Evolutionary conservation across 805 yeast genomes (phyloP), one percentile per base, ranked within the genome.

Genomic region (Yamadazyma olivae): DNA sequence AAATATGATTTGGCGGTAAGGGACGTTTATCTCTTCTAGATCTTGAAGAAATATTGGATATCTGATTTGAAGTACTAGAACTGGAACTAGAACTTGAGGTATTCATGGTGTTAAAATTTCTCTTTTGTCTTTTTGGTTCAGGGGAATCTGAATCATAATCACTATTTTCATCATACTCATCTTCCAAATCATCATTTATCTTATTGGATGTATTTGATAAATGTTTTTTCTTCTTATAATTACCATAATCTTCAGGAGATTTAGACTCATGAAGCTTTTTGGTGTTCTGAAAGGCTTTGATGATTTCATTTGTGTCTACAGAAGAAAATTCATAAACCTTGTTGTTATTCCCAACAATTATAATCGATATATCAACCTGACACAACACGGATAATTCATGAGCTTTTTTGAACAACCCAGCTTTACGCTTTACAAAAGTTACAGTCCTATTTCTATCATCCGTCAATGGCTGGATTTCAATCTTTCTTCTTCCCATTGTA

Each of bases 401-500:
- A 2, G 91, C 91, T 57, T 83, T 84, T 53, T 85, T 85, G 62
- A 93, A 90, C 21, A 91, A 69, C 2, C 99, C 99, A 0, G 95
- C 95, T 59, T 91, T 91, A 38, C 99, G 76, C 61, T 91, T 91
- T 44, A 87, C 87, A 58, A 91, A 93, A 0, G 99, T 91, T 19
- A 81, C 86, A 4, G 84, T 78, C 39, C 86, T 61, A 61, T 89
- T 91, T 38, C 98, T 71, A 58, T 91, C 97, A 50, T 91, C 96
- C 9, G 79, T 68, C 40, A 91, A 80, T 24, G 98, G 98, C 61
- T 86, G 80, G 50, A 91, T 91, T 44, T 85, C 93, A 46, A 91
- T 91, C 61, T 91, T 93, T 67, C 97, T 83, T 71, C 99, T 83
- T 36, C 99, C 99, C 99, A 91, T 93, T 16, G 4, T 20, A n/a